A percentile compares a stretch with the other conserved stretches of the same genome.
phyloP scores from a whole-genome alignment of 2,329 filamentous ascomycete species.

The Furcasterigmium furcatum region DNA sequence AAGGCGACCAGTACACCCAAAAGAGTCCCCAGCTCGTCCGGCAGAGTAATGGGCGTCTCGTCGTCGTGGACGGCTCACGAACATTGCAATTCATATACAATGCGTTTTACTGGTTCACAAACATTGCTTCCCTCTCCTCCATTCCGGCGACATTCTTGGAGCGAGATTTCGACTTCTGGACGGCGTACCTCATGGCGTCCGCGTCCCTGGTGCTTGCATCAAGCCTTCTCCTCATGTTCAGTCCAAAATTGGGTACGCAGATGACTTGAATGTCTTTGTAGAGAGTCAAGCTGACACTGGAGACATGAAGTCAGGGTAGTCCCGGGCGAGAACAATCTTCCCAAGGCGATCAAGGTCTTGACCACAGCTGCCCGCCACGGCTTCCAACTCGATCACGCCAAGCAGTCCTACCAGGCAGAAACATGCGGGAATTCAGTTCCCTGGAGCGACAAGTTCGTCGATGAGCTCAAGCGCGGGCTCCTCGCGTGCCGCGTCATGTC shows the following conservation, averaged over 20 bases:
- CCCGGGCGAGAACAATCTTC: constrained; percentile 3
- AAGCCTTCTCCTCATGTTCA: constrained; percentile 6
- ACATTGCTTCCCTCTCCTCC: constrained; percentile 57
- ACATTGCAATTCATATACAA: constrained; percentile 49
- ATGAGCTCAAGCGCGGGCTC: constrained; percentile 64
- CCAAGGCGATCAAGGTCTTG: constrained; percentile 46
- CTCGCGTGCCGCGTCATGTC: constrained; percentile 71
- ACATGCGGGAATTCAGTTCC: constrained; percentile 40
- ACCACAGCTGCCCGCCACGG: not conserved
- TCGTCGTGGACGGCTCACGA: constrained; percentile 37
- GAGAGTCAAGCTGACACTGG: not conserved
- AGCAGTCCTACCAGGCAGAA: constrained; percentile 60
- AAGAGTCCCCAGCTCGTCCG: constrained; percentile 14
- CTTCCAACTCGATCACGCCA: constrained; percentile 56
- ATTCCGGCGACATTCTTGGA: constrained; percentile 61
- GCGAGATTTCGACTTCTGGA: constrained; percentile 53
- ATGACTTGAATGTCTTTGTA: not conserved
- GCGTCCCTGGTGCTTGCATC: constrained; percentile 52
- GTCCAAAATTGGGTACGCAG: constrained; percentile 9
- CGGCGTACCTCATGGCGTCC: constrained; percentile 54
- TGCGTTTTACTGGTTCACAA: constrained; percentile 62
- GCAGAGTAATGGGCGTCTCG: constrained; percentile 28
- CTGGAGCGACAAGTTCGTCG: constrained; percentile 70
- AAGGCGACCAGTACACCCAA: constrained; percentile 44
- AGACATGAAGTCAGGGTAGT: constrained; percentile 8